Evolutionary conservation across 139 green algal genomes (phyloP).

Genomic region (Dunaliella sp.): DNA sequence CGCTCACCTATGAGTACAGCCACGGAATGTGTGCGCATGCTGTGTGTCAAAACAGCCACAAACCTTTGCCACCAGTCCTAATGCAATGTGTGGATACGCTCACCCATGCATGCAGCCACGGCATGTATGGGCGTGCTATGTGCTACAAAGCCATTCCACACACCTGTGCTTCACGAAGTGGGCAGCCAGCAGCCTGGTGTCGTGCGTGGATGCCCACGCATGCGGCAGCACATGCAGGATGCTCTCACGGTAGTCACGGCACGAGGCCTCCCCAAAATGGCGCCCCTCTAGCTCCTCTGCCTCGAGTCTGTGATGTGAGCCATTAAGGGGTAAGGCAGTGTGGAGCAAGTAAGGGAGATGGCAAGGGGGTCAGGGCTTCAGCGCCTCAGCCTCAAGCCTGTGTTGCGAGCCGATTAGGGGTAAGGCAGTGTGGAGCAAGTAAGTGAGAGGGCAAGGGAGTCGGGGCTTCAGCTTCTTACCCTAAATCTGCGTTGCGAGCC

Average conservation of each 20-base stretch:
- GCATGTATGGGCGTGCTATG: background rate
- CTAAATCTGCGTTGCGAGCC: slow-evolving; percentile 62
- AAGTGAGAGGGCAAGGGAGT: too few relatives aligned
- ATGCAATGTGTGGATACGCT: too few relatives aligned
- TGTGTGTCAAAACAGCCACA: too few relatives aligned
- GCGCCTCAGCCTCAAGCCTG: slow-evolving; percentile 62
- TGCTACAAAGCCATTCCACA: slow-evolving; percentile 4
- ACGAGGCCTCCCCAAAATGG: slow-evolving; percentile 89
- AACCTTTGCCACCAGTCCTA: too few relatives aligned
- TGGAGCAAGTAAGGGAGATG: too few relatives aligned
- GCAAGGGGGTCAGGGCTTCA: too few relatives aligned
- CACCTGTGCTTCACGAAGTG: slow-evolving; percentile 76
- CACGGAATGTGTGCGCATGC: too few relatives aligned
- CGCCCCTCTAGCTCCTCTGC: slow-evolving; percentile 58
- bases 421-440: too few relatives aligned
- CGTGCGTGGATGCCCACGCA: slow-evolving; percentile 53
- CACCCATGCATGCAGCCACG: slow-evolving; percentile 2
- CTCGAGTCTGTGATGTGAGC: slow-evolving; percentile 61
- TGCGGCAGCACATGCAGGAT: slow-evolving; percentile 77
- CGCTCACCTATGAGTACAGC: too few relatives aligned
- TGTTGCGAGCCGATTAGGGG: too few relatives aligned
- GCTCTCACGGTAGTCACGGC: slow-evolving; percentile 86
- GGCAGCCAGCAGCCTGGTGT: slow-evolving; percentile 79
- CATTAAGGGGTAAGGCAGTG: too few relatives aligned
- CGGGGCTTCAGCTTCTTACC: slow-evolving; percentile 60